Conservation (phyloP, 495 filamentous ascomycete species). For the Lophiostoma macrostomum region DNA sequence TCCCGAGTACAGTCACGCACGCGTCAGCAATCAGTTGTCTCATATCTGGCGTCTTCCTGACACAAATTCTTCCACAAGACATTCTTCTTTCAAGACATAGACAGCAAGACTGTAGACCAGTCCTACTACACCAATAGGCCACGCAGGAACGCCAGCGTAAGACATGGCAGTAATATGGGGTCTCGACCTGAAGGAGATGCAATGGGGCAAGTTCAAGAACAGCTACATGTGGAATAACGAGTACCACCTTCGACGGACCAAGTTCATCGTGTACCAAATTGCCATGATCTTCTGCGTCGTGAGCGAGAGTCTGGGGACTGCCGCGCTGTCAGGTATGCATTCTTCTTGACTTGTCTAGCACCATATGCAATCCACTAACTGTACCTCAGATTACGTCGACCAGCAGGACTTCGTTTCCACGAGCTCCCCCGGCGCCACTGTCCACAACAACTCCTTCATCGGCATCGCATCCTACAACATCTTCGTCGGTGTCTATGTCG, state of each 20-base stretch:
- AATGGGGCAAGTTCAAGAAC: slow-evolving; percentile 51
- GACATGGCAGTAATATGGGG: slow-evolving; percentile 52
- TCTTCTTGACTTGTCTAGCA: background rate
- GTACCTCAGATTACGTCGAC: slow-evolving; percentile 47
- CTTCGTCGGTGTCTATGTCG: slow-evolving; percentile 53
- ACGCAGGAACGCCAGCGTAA: background rate
- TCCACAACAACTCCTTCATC: slow-evolving; percentile 49
- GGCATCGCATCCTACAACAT: slow-evolving; percentile 52
- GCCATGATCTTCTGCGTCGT: slow-evolving; percentile 54
- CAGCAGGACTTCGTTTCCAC: slow-evolving; percentile 45
- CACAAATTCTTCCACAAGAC: too few relatives aligned
- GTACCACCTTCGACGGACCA: slow-evolving; percentile 51
- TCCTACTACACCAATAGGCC: background rate
- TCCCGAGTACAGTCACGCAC: too few relatives aligned
- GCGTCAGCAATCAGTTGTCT: too few relatives aligned
- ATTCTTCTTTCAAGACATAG: background rate
- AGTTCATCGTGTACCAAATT: slow-evolving; percentile 54
- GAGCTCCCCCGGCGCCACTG: slow-evolving; percentile 33
- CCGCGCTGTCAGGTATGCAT: slow-evolving; percentile 46
- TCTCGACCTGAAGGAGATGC: slow-evolving; percentile 50
- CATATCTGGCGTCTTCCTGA: too few relatives aligned
- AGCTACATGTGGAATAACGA: slow-evolving; percentile 51
- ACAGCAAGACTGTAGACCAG: background rate
- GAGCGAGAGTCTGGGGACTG: slow-evolving; percentile 51
- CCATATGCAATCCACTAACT: slow-evolving; percentile 1